Percentiles rank a stretch among this genome's conserved stretches.
Evolutionary conservation across 1,139 yeast genomes (phyloP).

Genomic region (Magnusiomyces clavatus): DNA sequence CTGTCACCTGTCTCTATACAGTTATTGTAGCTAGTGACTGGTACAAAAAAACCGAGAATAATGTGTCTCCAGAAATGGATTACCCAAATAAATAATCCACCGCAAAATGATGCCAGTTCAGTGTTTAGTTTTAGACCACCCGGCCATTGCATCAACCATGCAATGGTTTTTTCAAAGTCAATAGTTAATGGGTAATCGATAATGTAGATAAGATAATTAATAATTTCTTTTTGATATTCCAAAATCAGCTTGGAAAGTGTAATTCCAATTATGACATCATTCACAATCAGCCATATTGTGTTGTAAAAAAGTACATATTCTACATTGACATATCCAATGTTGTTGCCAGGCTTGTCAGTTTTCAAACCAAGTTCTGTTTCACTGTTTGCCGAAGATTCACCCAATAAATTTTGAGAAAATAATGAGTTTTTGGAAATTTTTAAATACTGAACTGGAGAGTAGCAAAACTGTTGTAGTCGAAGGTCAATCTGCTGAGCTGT

Average conservation of each 20-base stretch:
- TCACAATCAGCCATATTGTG: constrained; percentile 76
- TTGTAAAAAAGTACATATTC: constrained; percentile 88
- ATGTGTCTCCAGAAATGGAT: constrained; percentile 53
- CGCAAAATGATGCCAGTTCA: constrained; percentile 78
- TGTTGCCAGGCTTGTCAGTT: constrained; percentile 28
- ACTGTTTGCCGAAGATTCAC: too few relatives aligned
- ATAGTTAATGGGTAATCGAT: constrained; percentile 37
- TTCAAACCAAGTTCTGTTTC: not conserved
- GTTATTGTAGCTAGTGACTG: not conserved
- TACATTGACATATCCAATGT: constrained; percentile 31
- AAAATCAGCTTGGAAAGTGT: constrained; percentile 46
- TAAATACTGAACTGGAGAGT: constrained; percentile 74
- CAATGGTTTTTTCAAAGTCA: constrained; percentile 42
- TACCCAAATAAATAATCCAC: constrained; percentile 83
- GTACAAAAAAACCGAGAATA: constrained; percentile 14
- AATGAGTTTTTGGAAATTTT: constrained; percentile 37
- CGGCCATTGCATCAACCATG: constrained; percentile 83
- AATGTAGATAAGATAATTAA: constrained; percentile 22
- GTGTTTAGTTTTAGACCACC: constrained; percentile 90
- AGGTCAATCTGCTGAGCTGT: constrained; percentile 73
- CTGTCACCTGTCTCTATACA: too few relatives aligned
- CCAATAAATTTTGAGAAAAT: constrained; percentile 5
- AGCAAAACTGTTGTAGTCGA: constrained; percentile 67
- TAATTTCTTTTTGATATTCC: constrained; percentile 38
- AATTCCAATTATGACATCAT: constrained; percentile 73